phyloP scores from a whole-genome alignment of 2,329 filamentous ascomycete species.

The Chrysoporthe deuterocubensis region DNA sequence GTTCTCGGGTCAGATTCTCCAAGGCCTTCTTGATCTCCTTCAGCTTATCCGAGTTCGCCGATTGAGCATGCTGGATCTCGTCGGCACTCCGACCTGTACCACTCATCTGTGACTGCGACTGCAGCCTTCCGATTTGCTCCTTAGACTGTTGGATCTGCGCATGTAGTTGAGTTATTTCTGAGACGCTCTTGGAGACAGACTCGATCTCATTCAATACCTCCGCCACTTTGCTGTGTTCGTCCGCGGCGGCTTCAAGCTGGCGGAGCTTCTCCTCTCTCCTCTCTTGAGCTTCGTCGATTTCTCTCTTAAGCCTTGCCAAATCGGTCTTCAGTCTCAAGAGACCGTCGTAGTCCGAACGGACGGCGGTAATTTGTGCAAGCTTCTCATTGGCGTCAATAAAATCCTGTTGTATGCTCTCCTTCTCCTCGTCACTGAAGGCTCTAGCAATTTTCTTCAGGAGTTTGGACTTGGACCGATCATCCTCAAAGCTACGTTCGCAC shows the following conservation, averaged over 20 bases:
- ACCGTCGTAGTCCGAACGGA: conserved; percentile 72
- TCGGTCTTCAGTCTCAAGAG: conserved; percentile 73
- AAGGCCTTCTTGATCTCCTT: conserved; percentile 67
- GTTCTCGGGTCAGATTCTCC: conserved; percentile 68
- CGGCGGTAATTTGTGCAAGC: conserved; percentile 64
- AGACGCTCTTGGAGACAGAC: conserved; percentile 74
- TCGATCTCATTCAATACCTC: conserved; percentile 62
- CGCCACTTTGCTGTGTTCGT: conserved; percentile 65
- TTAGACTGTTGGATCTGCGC: conserved; percentile 73
- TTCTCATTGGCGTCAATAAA: conserved; percentile 36
- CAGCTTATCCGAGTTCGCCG: conserved; percentile 67
- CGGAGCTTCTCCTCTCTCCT: conserved; percentile 65
- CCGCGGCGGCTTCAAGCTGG: conserved; percentile 70
- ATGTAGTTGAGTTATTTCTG: conserved; percentile 73
- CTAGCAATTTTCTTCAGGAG: conserved; percentile 71
- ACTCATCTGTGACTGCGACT: conserved; percentile 73
- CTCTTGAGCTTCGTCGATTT: conserved; percentile 56
- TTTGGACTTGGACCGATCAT: conserved; percentile 56
- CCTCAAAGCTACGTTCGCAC: conserved; percentile 72
- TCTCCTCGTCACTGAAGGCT: conserved; percentile 63
- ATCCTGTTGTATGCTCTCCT: conserved; percentile 53
- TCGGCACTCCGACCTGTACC: conserved; percentile 72
- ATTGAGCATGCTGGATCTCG: conserved; percentile 80
- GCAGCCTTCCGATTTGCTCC: conserved; percentile 74
- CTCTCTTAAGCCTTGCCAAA: conserved; percentile 69